Base-by-base conservation (phyloP, 331 rosid genomes). In the Prunus yedoensis region DNA sequence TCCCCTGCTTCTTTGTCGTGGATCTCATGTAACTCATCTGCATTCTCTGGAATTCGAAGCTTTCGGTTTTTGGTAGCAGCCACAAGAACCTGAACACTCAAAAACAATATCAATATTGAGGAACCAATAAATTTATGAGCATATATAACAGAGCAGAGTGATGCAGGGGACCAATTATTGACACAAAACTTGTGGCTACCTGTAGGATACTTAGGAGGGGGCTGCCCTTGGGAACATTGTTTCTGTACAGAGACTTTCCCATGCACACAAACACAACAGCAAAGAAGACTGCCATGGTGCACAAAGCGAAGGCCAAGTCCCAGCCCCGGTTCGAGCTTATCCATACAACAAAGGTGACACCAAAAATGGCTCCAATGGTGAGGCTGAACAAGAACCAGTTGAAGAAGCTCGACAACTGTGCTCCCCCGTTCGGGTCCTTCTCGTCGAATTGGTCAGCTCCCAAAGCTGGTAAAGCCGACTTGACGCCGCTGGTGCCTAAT, bases 381-480 rank as follows among this genome's bases (percentile, higher is more conserved):
- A 91, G 86, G 73, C 96, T 91, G 56, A 94, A 77, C 81, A 94
- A 65, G 84, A 94, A 85, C 96, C 96, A 94, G 79, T 91, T 91
- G 84, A 94, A 94, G 70, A 88, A 94, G 80, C 97, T 94, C 3
- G 97, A 91, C 2, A 91, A 3, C 61, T 86, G 82, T 23, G 84
- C 35, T n/a, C 90, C 90, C 66, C 85, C 94, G 13, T 86, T 82
- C 4, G 97, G 98, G 74, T 88, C 86, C 27, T 80, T 84, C 3
- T 76, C 91, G 56, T 90, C 89, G 77, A 91, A 91, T 60, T 94
- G 98, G 49, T 94, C 94, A 21, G 98, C 96, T 12, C 98, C 98
- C 59, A 91, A 81, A 14, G 93, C 87, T 2, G 97, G 94, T 66
- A 94, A 74, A 23, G 94, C 93, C 1, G 93, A 86, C 74, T 91